Percentiles rank a stretch among this genome's conserved stretches.
These are phyloP conservation scores for Paxillus ammoniavirescens DNA, from an alignment of 768 basidiomycete genomes.

Conservation along the genomic window DNA sequence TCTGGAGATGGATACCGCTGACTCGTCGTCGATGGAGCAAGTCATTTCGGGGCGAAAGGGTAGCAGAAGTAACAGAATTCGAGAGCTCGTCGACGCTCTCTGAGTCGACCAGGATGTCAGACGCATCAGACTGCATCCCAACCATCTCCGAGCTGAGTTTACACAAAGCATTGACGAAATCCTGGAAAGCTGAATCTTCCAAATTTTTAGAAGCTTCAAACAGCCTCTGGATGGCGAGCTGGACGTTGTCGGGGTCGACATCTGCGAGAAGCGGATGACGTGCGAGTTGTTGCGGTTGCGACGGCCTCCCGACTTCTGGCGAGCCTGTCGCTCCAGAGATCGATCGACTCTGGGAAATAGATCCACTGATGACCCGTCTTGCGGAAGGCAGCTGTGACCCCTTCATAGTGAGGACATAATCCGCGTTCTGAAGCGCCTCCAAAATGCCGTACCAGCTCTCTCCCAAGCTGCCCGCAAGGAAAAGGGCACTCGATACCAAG, in stretches of 20 bases:
- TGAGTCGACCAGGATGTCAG: slow-evolving; percentile 23
- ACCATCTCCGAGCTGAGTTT: slow-evolving; percentile 91
- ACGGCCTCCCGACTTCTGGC: slow-evolving; percentile 17
- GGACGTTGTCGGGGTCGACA: slow-evolving; percentile 72
- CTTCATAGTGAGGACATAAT: slow-evolving; percentile 79
- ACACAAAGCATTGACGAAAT: slow-evolving; percentile 78
- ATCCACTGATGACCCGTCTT: slow-evolving; percentile 34
- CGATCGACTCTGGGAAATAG: slow-evolving; percentile 37
- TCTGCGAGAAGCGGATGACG: slow-evolving; percentile 69
- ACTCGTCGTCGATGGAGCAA: slow-evolving; percentile 64
- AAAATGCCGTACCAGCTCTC: slow-evolving; percentile 90
- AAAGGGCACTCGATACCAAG: slow-evolving; percentile 70
- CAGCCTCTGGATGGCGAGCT: slow-evolving; percentile 71
- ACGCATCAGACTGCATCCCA: slow-evolving; percentile 66
- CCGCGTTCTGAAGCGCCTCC: slow-evolving; percentile 92
- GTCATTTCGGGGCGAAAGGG: slow-evolving; percentile 41
- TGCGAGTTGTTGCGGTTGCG: slow-evolving; percentile 21
- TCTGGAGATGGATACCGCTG: slow-evolving; percentile 86
- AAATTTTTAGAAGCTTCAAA: slow-evolving; percentile 86
- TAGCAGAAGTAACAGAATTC: slow-evolving; percentile 31
- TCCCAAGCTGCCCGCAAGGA: slow-evolving; percentile 83
- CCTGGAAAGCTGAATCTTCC: slow-evolving; percentile 77
- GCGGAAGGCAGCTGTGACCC: slow-evolving; percentile 35
- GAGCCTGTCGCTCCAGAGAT: slow-evolving; percentile 30
- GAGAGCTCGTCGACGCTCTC: slow-evolving; percentile 34